Evolutionary conservation across 176 grass and related monocot genomes (phyloP), one percentile per base, ranked within the genome.

Genomic region (Bolboschoenus planiculmis): DNA sequence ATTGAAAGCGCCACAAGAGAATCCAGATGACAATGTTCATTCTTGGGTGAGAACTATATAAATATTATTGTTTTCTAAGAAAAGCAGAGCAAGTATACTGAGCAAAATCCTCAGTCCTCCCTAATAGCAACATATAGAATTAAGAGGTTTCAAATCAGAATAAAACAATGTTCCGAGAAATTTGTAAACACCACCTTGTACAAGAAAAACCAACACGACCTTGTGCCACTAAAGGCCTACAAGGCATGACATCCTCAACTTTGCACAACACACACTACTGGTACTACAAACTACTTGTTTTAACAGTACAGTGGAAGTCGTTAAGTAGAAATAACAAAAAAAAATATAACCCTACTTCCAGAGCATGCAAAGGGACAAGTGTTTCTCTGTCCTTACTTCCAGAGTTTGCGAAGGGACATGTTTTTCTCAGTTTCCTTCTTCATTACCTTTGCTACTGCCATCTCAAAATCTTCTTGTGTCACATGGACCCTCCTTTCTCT

Each of bases 361-460:
- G 59, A 97, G 73, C 87, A 93, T 97, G 56, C 89, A 87, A 36
- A 93, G 81, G 31, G 93, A 97, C 93, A 97, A 91, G 81, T 97
- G 91, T 84, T 91, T 97, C 18, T 97, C 91, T 0, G 87, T 96
- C 15, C 93, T 85, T 92, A 93, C 93, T 97, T 97, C 93, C 93
- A 96, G 78, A 96, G 78, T 85, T 97, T 97, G 57, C 94, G 91
- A 23, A 97, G 85, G 43, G 94, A 97, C 94, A 97, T 97, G 82
- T 97, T 97, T 88, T 97, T 97, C 13, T 97, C 94, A 0, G 89
- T 97, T 11, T 97, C 94, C 85, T 97, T 97, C 91, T 97, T 97
- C 94, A 97, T 97, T 46, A 97, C 94, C 87, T 97, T 97, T 0
- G 91, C 94, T 2, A 97, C 94, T 0, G 94, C 94, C 94, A 97